These are phyloP conservation scores for Fusarium verrucosum DNA, from an alignment of 2,329 filamentous ascomycete genomes.

Conservation along the genomic window DNA sequence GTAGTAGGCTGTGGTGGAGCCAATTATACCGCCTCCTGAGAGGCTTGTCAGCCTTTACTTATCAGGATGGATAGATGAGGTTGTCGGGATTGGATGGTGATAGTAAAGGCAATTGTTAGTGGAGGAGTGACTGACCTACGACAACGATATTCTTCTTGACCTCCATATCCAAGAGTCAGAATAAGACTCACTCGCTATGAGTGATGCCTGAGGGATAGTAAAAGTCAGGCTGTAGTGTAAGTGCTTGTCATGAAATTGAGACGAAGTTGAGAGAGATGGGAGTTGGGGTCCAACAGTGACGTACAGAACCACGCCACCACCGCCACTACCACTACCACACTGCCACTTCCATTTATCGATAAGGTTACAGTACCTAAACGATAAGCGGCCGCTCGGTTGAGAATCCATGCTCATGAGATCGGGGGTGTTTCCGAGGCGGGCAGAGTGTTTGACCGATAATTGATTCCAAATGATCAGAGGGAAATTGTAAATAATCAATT, in stretches of 20 bases:
- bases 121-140: conserved; percentile 52
- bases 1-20: conserved; percentile 90
- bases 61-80: conserved; percentile 2
- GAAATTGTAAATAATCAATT: neutral
- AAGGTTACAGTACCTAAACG: too few species aligned
- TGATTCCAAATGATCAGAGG: conserved; percentile 18
- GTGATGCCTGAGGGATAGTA: neutral
- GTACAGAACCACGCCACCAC: conserved; percentile 11
- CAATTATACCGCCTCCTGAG: conserved; percentile 89
- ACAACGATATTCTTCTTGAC: conserved; percentile 60
- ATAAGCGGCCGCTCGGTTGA: neutral
- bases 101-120: neutral
- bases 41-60: conserved; percentile 22
- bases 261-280: neutral
- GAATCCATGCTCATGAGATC: neutral
- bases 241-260: conserved; percentile 13
- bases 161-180: conserved; percentile 44
- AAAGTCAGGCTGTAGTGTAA: neutral
- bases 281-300: conserved; percentile 13
- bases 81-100: neutral
- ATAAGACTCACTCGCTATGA: neutral
- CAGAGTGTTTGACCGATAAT: conserved; percentile 11
- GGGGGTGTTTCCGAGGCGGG: conserved; percentile 34
- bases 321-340: neutral
- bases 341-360: too few species aligned